Evolutionary conservation across 2,329 filamentous ascomycete genomes (phyloP).

Genomic region (Zymoseptoria passerinii): DNA sequence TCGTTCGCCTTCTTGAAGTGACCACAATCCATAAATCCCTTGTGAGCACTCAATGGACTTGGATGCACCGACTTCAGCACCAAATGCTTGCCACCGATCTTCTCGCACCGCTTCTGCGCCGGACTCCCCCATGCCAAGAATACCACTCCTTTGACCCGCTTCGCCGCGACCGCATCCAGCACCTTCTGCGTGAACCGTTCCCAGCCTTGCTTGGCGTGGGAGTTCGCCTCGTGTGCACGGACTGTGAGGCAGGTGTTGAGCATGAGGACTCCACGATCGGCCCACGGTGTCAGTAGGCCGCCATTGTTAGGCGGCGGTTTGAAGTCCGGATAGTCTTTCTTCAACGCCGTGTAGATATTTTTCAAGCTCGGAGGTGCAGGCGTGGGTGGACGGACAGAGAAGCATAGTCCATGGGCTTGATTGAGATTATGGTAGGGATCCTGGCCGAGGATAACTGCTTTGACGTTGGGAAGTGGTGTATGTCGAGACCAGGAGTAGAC

Average conservation of each 20-base stretch:
- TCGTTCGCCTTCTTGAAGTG: conserved; percentile 78
- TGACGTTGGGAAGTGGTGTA: conserved; percentile 80
- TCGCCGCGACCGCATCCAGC: conserved; percentile 76
- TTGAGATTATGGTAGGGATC: conserved; percentile 95
- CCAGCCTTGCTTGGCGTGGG: conserved; percentile 81
- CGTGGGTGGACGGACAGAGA: conserved; percentile 86
- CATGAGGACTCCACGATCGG: conserved; percentile 82
- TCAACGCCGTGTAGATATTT: conserved; percentile 87
- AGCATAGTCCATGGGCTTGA: conserved; percentile 92
- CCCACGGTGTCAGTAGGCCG: conserved; percentile 86
- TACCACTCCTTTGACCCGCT: conserved; percentile 72
- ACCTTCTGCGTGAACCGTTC: conserved; percentile 86
- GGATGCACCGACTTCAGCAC: conserved; percentile 85
- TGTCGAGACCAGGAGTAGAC: conserved; percentile 96
- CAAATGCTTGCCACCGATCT: conserved; percentile 66
- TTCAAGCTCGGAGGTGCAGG: conserved; percentile 78
- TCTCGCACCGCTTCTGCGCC: conserved; percentile 68
- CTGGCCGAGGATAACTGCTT: conserved; percentile 88
- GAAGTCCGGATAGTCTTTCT: conserved; percentile 79
- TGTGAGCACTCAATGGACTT: conserved; percentile 76
- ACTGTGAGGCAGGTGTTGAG: conserved; percentile 95
- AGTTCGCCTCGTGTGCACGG: conserved; percentile 77
- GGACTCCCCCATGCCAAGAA: conserved; percentile 91
- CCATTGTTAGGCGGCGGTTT: conserved; percentile 63
- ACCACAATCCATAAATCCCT: conserved; percentile 62